These are phyloP conservation scores for Apiospora marii DNA, from an alignment of 2,329 filamentous ascomycete genomes.

Conservation along the genomic window DNA sequence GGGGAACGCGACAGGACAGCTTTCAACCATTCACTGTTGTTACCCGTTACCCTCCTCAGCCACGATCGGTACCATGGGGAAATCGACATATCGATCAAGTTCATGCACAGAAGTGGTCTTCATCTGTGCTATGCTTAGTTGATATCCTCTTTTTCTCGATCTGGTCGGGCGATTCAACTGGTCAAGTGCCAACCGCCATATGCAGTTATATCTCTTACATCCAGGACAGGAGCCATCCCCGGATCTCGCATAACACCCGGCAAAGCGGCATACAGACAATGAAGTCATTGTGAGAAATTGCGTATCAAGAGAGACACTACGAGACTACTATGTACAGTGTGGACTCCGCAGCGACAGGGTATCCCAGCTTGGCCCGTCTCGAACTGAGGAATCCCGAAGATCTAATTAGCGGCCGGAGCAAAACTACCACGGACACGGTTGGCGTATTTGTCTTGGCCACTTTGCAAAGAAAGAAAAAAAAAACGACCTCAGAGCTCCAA, in stretches of 20 bases:
- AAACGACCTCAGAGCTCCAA: conserved; percentile 3
- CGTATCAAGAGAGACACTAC: neutral
- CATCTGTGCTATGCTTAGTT: neutral
- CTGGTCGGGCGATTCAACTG: neutral
- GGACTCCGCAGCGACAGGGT: too few species aligned
- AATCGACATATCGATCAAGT: conserved; percentile 9
- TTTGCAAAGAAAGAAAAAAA: neutral
- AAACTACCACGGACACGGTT: neutral
- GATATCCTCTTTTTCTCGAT: neutral
- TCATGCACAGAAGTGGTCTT: neutral
- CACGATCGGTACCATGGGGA: conserved; percentile 3
- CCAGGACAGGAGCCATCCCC: neutral
- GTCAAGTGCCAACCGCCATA: neutral
- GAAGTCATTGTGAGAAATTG: neutral
- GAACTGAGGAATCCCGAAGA: neutral
- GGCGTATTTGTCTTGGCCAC: neutral
- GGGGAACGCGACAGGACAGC: neutral
- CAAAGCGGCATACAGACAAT: conserved; percentile 8
- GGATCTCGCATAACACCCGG: neutral
- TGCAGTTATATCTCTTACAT: neutral
- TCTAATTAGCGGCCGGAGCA: neutral
- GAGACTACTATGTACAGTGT: neutral
- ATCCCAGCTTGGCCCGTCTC: neutral
- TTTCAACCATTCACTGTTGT: neutral
- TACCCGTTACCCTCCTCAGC: neutral